phyloP scores from a whole-genome alignment of 805 yeast species.

The Jamesozyma lodderae region DNA sequence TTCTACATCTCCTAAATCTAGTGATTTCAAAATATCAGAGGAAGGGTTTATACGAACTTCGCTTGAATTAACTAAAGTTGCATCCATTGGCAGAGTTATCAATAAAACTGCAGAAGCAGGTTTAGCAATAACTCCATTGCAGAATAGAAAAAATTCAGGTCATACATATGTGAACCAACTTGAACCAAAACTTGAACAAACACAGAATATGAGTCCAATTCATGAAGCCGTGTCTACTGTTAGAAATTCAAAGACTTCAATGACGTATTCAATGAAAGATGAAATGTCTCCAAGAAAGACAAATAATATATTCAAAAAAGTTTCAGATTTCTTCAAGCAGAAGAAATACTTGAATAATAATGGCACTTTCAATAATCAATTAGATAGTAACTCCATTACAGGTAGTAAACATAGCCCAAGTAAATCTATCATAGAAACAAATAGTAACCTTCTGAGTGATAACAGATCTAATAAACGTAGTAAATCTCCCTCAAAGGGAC shows the following conservation, averaged over 20 bases:
- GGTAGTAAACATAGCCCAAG: background rate
- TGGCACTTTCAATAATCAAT: background rate
- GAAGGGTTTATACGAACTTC: conserved; percentile 5
- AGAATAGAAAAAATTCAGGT: conserved; percentile 4
- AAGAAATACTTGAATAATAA: conserved; percentile 6
- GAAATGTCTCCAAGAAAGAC: conserved; percentile 15
- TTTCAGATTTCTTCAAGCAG: conserved; percentile 29
- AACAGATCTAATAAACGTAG: too few relatives aligned
- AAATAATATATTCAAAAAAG: conserved; percentile 26
- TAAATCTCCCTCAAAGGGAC: too few relatives aligned
- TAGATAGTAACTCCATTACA: background rate
- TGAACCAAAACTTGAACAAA: too few relatives aligned
- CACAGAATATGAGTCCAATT: background rate
- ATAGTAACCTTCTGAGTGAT: too few relatives aligned
- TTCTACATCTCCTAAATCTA: conserved; percentile 1
- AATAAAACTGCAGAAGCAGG: conserved; percentile 8
- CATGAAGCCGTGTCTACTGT: background rate
- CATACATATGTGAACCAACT: too few relatives aligned
- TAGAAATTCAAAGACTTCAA: background rate
- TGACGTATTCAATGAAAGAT: background rate
- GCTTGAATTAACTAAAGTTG: conserved; percentile 6
- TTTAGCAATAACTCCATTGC: conserved; percentile 2
- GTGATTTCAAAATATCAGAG: conserved; percentile 1
- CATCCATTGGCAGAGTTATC: conserved; percentile 10
- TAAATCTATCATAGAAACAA: background rate